These are phyloP conservation scores for Alternaria hordeiaustralica DNA, from an alignment of 2,329 filamentous ascomycete species.

Conservation along the genomic window DNA sequence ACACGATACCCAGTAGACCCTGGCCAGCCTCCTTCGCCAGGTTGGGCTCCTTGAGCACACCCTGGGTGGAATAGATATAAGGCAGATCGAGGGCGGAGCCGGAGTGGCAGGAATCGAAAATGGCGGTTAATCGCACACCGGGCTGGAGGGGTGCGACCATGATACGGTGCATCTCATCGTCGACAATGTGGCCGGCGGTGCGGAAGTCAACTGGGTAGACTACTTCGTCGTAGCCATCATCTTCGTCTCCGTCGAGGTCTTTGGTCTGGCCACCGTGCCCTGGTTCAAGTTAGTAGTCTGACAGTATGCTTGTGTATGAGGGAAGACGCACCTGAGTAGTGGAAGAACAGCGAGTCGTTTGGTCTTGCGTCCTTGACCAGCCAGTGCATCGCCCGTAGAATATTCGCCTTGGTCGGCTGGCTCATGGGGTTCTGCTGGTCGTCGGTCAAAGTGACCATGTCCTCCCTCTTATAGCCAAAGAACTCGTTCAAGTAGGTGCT, in stretches of 20 bases:
- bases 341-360: conserved; percentile 96
- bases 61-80: conserved; percentile 81
- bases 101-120: conserved; percentile 83
- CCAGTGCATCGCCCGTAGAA: conserved; percentile 96
- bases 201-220: conserved; percentile 85
- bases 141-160: conserved; percentile 79
- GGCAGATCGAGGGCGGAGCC: conserved; percentile 78
- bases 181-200: conserved; percentile 79
- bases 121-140: conserved; percentile 83
- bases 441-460: conserved; percentile 96
- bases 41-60: conserved; percentile 81
- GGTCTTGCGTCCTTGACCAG: conserved; percentile 89
- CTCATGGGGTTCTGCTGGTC: conserved; percentile 98
- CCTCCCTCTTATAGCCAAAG: conserved; percentile 91
- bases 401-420: conserved; percentile 94
- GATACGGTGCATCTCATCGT: conserved; percentile 82
- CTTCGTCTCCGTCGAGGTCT: conserved; percentile 79
- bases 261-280: conserved; percentile 83
- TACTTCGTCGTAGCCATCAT: conserved; percentile 82
- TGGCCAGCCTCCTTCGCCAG: conserved; percentile 79
- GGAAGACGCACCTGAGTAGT: conserved; percentile 81
- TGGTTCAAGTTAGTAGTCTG: conserved; percentile 38
- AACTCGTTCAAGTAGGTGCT: conserved; percentile 85
- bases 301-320: background rate
- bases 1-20: conserved; percentile 73